These are phyloP conservation scores for Lithospermum erythrorhizon DNA, from an alignment of 257 asterid species.

Conservation along the genomic window DNA sequence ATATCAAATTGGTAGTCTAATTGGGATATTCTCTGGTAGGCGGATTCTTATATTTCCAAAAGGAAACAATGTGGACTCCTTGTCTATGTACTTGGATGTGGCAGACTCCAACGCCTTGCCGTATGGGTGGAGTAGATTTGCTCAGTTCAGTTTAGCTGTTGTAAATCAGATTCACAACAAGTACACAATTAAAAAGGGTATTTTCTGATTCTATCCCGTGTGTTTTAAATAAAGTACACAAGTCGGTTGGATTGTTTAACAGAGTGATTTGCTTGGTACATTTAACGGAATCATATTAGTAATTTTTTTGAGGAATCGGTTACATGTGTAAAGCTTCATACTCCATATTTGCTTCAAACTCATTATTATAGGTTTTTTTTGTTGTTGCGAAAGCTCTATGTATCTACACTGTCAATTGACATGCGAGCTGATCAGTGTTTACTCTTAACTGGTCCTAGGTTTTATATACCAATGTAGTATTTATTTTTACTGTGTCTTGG, in stretches of 20 bases:
- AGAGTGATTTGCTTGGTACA: neutral
- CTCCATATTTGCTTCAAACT: too few species aligned
- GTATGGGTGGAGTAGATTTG: constrained; percentile 81
- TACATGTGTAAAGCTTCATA: too few species aligned
- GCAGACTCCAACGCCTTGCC: constrained; percentile 63
- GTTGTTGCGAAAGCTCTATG: too few species aligned
- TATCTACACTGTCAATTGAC: too few species aligned
- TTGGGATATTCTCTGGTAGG: constrained; percentile 28
- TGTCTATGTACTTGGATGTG: constrained; percentile 80
- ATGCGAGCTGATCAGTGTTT: too few species aligned
- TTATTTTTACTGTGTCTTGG: too few species aligned
- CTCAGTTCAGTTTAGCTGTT: constrained; percentile 72
- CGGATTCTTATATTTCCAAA: constrained; percentile 75
- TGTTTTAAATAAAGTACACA: neutral
- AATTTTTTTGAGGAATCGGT: neutral
- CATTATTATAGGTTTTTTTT: too few species aligned
- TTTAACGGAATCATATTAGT: neutral
- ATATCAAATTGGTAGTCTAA: constrained; percentile 1
- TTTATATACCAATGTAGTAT: too few species aligned
- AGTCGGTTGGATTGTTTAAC: neutral
- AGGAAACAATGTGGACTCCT: constrained; percentile 74
- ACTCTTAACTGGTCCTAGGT: too few species aligned
- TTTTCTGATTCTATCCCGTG: constrained; percentile 4
- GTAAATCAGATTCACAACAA: constrained; percentile 56
- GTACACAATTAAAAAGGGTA: constrained; percentile 61